A percentile compares a stretch with the other conserved stretches of the same genome.
These are phyloP conservation scores for Phaffomyces opuntiae DNA, from an alignment of 805 yeast species.

Conservation along the genomic window DNA sequence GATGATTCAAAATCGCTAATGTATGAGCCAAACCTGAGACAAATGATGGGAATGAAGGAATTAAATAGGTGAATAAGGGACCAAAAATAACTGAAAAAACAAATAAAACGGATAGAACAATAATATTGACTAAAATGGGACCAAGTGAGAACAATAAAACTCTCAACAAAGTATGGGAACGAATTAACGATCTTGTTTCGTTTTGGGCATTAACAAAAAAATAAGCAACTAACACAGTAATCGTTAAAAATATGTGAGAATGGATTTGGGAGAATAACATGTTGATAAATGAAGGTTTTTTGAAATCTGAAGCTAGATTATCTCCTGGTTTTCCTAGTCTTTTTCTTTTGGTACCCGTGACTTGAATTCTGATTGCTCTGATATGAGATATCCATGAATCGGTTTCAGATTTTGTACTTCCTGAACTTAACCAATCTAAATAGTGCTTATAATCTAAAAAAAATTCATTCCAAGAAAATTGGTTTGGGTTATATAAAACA, in stretches of 20 bases:
- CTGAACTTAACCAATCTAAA: constrained; percentile 37
- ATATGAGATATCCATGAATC: constrained; percentile 42
- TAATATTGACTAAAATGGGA: constrained; percentile 41
- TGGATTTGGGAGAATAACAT: constrained; percentile 34
- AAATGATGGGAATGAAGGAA: constrained; percentile 38
- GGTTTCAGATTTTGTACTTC: constrained; percentile 34
- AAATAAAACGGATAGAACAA: constrained; percentile 32
- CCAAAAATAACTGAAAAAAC: constrained; percentile 39
- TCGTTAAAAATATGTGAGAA: constrained; percentile 30
- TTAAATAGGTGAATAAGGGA: constrained; percentile 36
- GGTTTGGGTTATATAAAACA: constrained; percentile 59
- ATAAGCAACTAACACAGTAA: constrained; percentile 38
- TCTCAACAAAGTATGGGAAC: constrained; percentile 38
- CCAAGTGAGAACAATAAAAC: constrained; percentile 36
- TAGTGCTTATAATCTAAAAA: constrained; percentile 50
- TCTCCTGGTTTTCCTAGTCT: constrained; percentile 31
- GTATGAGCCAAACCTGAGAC: constrained; percentile 45
- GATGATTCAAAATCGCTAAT: constrained; percentile 40
- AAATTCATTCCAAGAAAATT: constrained; percentile 56
- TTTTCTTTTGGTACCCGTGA: constrained; percentile 50
- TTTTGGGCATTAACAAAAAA: constrained; percentile 49
- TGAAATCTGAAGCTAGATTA: constrained; percentile 35
- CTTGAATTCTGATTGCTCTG: constrained; percentile 43
- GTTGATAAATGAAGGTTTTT: constrained; percentile 42
- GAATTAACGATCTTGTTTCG: constrained; percentile 28